phyloP scores from a whole-genome alignment of 164 flowering plant species.

The Stephania japonica region DNA sequence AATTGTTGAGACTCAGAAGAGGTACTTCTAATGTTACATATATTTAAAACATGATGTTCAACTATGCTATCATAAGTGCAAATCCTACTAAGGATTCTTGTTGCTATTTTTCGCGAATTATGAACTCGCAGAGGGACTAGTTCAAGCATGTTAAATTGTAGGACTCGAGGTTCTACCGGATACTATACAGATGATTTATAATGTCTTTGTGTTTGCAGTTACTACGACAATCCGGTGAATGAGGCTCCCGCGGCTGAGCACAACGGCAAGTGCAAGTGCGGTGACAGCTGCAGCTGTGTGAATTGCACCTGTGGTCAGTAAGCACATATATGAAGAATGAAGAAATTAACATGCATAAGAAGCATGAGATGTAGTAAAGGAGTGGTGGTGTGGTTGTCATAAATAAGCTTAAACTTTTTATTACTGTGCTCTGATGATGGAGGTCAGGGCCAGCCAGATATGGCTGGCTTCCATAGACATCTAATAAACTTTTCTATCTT shows the following conservation, averaged over 20 bases:
- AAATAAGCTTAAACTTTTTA: too few species aligned
- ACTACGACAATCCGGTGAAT: slow-evolving; percentile 19
- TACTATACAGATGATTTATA: neutral
- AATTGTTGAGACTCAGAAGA: slow-evolving; percentile 44
- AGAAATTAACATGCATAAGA: neutral
- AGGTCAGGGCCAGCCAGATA: slow-evolving; percentile 11
- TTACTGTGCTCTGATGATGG: too few species aligned
- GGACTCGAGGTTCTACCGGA: neutral
- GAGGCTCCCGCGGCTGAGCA: slow-evolving; percentile 41
- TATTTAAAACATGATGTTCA: too few species aligned
- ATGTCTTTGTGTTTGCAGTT: slow-evolving; percentile 30
- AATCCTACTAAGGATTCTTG: too few species aligned
- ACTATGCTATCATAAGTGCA: too few species aligned
- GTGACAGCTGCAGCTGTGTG: slow-evolving; percentile 45
- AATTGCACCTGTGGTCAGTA: slow-evolving; percentile 47
- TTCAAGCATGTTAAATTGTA: too few species aligned
- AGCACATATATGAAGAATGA: neutral
- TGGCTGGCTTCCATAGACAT: slow-evolving; percentile 11
- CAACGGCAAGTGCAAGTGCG: slow-evolving; percentile 71
- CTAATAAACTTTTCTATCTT: slow-evolving; percentile 3
- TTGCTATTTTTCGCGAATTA: too few species aligned
- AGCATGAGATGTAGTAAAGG: slow-evolving; percentile 2
- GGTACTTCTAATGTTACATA: slow-evolving; percentile 22
- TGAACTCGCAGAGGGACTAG: too few species aligned
- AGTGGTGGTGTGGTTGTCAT: slow-evolving; percentile 15